phyloP scores from a whole-genome alignment of 345 rosid species.

The Populus euphratica region DNA sequence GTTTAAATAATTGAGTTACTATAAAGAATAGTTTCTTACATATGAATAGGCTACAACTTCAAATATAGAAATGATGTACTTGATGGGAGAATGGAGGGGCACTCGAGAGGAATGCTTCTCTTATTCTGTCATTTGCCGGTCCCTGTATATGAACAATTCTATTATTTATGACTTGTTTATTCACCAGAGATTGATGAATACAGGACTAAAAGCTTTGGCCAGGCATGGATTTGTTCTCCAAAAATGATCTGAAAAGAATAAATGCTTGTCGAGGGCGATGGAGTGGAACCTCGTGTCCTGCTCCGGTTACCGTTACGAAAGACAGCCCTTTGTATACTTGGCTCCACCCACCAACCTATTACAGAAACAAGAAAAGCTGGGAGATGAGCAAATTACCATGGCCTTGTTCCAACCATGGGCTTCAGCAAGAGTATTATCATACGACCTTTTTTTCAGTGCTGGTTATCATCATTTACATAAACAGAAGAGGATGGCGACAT shows the following conservation, averaged over 20 bases:
- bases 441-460: background rate
- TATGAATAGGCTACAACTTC: conserved; percentile 10
- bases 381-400: background rate
- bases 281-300: conserved; percentile 93
- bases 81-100: conserved; percentile 23
- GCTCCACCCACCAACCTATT: conserved; percentile 96
- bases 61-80: conserved; percentile 1
- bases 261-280: conserved; percentile 83
- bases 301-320: conserved; percentile 74
- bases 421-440: background rate
- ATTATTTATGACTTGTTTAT: conserved; percentile 13
- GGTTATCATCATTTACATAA: background rate
- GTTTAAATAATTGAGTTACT: conserved; percentile 15
- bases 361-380: background rate
- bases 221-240: conserved; percentile 74
- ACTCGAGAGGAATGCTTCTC: conserved; percentile 30
- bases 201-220: conserved; percentile 15
- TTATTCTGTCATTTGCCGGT: conserved; percentile 4
- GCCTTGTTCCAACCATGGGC: too few species aligned
- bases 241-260: conserved; percentile 76
- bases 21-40: conserved; percentile 19
- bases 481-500: background rate
- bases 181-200: conserved; percentile 8
- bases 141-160: conserved; percentile 21
- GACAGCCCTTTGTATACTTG: conserved; percentile 85